Evolutionary conservation across 257 asterid species (phyloP), one percentile per base, ranked within the genome.

Genomic region (Primulina eburnea): DNA sequence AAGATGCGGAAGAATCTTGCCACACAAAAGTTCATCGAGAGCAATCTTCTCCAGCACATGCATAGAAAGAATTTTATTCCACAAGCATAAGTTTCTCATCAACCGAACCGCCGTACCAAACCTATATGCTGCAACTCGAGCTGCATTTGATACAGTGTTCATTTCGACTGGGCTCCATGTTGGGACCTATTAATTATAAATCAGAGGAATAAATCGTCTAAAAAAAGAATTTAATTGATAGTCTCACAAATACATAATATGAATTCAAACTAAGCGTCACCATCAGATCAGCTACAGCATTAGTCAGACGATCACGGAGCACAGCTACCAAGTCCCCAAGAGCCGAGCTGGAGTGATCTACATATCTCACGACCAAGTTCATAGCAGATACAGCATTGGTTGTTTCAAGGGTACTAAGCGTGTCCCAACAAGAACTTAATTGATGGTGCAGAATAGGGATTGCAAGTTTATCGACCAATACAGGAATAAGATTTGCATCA

Each of bases 1-100:
- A 33, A 91, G 95, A 82, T 94, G 99, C 77, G 99, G 99, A 83
- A 91, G 93, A 74, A 94, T 70, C 83, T 89, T 94, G 38, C 88
- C 93, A 29, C 65, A 79, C 34, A 94, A 77, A 64, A 91, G 96
- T 69, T 85, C 86, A 71, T 94, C 96, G 37, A 94, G 88, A 67
- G 85, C 95, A 67, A 94, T 89, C 70, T 84, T 84, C 80, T 94
- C 99, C 57, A 94, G 81, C 40, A 83, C 72, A 26, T 97, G 89
- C 83, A 68, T 82, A 1, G 97, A 86, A 69, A 94, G 89, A 79
- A 91, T 81, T 30, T 85, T 81, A 64, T 80, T 83, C 95, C 97
- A 94, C 82, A 84, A 81, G 82, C 97, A 89, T 69, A 94, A 80
- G 79, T 88, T 94, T 82, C 86, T 86, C 87, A 91, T 73, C 85